These are phyloP conservation scores for Paramecium sonneborni DNA, from an alignment of 73 alveolate species.

Conservation along the genomic window DNA sequence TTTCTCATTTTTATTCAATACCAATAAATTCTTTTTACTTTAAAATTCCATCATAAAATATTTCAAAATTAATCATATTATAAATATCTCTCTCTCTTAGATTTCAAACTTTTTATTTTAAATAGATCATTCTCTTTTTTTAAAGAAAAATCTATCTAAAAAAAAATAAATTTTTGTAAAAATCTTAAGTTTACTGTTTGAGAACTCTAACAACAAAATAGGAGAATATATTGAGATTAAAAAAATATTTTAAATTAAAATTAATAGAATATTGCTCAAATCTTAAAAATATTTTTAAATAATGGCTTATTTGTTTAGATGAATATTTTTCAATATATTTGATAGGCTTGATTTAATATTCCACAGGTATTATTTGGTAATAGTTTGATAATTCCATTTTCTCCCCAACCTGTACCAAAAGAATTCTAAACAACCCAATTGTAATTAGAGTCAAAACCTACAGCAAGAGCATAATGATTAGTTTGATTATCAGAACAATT, in stretches of 20 bases:
- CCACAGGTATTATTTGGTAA: slow-evolving; percentile 67
- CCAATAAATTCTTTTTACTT: too few relatives aligned
- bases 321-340: neutral
- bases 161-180: too few relatives aligned
- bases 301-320: neutral
- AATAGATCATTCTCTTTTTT: too few relatives aligned
- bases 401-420: slow-evolving; percentile 61
- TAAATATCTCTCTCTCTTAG: too few relatives aligned
- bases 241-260: neutral
- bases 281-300: neutral
- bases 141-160: too few relatives aligned
- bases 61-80: too few relatives aligned
- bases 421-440: slow-evolving; percentile 60
- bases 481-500: neutral
- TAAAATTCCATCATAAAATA: too few relatives aligned
- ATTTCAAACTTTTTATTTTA: too few relatives aligned
- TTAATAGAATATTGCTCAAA: neutral
- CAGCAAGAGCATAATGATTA: too few relatives aligned
- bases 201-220: neutral
- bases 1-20: too few relatives aligned
- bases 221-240: neutral
- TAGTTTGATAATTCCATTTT: slow-evolving; percentile 42
- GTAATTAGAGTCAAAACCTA: slow-evolving; percentile 73
- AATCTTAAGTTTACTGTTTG: neutral
- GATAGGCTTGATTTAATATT: neutral